Evolutionary conservation across 345 rosid species (phyloP), one percentile per base, ranked within the genome.

Genomic region (Balakata baccata): DNA sequence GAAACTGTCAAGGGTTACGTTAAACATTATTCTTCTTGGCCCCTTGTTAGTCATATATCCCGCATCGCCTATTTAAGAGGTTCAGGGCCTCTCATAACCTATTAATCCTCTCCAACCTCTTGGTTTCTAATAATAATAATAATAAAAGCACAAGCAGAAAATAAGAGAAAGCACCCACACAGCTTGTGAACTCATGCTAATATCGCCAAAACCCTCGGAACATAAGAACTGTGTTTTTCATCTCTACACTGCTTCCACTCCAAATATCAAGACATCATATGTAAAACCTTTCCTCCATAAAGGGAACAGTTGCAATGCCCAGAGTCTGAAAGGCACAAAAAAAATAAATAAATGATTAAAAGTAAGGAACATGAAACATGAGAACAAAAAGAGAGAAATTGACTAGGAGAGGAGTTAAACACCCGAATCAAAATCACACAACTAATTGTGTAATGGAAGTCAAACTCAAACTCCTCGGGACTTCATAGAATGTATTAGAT

Each of bases 391-490:
- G 11, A 18, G 22, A 13, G 46, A 47, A 57, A 76, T 29, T 58
- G 43, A 77, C 66, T 41, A 56, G 59, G 18, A 49, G 22, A 63
- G 1, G 53, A 63, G 57, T 43, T 18, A 57, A 23, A 49, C 17
- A 68, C 43, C 81, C 51, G 69, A 46, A 59, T 59, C 43, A 69
- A 23, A 60, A 18, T 66, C 25, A 6, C 58, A 56, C 59, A 51
- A 52, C 34, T n/a, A 14, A 43, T 45, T 16, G 49, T 13, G 39
- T 58, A 70, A 50, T 38, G 47, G 43, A 52, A 49, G 59, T 20
- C 60, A 66, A 57, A 43, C 60, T 47, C 41, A 57, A 20, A 47
- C 47, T 72, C 58, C 4, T 45, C 65, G 34, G 39, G 41, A 38
- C 67, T 74, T 23, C 37, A 41, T 20, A 69, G 12, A 69, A 58